Base-by-base conservation (phyloP, 2,329 filamentous ascomycete genomes). In the Capronia coronata region DNA sequence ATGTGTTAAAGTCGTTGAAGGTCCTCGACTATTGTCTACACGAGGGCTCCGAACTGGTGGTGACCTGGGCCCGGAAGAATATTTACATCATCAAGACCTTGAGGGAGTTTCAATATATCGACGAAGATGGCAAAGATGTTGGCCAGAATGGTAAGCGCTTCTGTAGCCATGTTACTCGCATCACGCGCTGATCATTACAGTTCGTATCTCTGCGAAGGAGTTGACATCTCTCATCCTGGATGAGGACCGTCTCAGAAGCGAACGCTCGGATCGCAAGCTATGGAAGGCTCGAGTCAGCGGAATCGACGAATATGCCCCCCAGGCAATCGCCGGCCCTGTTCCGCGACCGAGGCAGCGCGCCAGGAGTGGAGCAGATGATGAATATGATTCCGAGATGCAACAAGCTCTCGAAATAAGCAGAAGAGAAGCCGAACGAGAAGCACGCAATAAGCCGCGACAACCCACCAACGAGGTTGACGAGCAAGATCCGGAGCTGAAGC, bases 61-160 rank as follows among this genome's bases (percentile, higher is more conserved):
- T 98, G 43, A 96, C 91, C 3, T 98, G 93, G 93, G 90, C 90
- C 57, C 85, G 90, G 64, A 94, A 97, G 74, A 97, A 95, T 67
- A 84, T 96, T 59, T 98, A 95, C 71, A 93, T 98, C 69, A 95
- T 98, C 75, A 97, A 96, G 75, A 98, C 93, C 23, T 71, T 98
- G 67, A 85, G 93, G 65, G 93, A 98, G 69, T 98, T 98, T 63
- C 86, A 93, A 65, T 94, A 97, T 67, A 80, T 94, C 45, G 93
- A 98, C 59, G 93, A 98, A 64, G 93, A 98, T 57, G 88, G 90
- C 41, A 81, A 86, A 57, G 93, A 98, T 66, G 93, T 98, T 43
- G 93, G 93, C 48, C 88, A 95, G 64, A 97, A 96, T 71, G 91
- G 93, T 96, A 74, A 60, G 82, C 42, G 27, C 0, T 22, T 19